A percentile compares a stretch with the other conserved stretches of the same genome.
phyloP scores from a whole-genome alignment of 1,284 basidiomycete species.

The Papiliotrema laurentii region DNA sequence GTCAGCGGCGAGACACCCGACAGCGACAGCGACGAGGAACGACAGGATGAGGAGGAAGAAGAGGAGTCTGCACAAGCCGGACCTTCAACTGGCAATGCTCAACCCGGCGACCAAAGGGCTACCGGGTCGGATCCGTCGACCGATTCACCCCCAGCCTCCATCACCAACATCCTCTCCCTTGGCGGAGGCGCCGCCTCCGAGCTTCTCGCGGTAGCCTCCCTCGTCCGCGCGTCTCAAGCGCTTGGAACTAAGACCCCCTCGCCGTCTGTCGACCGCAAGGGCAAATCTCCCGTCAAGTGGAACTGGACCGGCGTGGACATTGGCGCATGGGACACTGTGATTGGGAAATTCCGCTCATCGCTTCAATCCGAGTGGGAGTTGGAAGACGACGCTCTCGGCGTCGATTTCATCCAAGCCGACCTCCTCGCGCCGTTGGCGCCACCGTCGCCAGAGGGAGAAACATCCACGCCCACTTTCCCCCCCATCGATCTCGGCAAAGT shows the following conservation, averaged over 20 bases:
- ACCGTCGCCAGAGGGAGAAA: not conserved
- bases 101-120: no score
- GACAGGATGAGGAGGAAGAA: not conserved
- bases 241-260: not conserved
- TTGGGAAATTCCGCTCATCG: not conserved
- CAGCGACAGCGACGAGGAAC: conserved; percentile 4
- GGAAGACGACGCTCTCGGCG: conserved; percentile 7
- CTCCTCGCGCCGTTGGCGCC: conserved; percentile 17
- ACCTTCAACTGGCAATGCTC: not conserved
- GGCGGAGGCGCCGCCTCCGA: conserved; percentile 50
- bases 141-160: not conserved
- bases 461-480: conserved; percentile 2
- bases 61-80: not conserved
- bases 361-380: conserved; percentile 26
- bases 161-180: conserved; percentile 35
- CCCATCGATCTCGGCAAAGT: not conserved
- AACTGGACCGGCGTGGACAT: conserved; percentile 40
- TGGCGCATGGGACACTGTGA: conserved; percentile 37
- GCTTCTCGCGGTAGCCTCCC: conserved; percentile 38
- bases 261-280: conserved; percentile 6
- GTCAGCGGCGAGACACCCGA: not conserved
- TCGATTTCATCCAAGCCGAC: conserved; percentile 35
- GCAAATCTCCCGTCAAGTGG: conserved; percentile 1
- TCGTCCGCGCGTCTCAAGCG: not conserved
- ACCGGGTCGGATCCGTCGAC: no score